Base-by-base conservation (phyloP, 148 eudicot genomes). In the Cornus suecica region DNA sequence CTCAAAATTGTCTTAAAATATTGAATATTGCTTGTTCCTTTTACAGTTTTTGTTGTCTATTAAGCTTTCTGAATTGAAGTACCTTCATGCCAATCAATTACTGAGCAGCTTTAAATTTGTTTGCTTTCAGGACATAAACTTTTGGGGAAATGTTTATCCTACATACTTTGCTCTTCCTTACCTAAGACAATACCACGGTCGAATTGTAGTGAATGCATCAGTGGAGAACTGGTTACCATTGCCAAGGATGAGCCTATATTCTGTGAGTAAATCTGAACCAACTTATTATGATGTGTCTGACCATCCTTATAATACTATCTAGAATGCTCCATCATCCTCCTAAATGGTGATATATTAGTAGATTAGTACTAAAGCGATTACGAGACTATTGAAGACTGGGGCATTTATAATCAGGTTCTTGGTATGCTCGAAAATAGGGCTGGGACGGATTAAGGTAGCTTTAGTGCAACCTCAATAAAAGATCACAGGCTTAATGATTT, bases 121-220 rank as follows among this genome's bases (percentile, higher is more conserved):
- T 23, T 34, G 18, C 23, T 65, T 72, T 9, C 77, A 92, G 97
- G 98, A 94, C 80, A 94, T 94, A 82, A 94, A 94, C 69, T 92
- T 94, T 79, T 92, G 97, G 98, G 98, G 98, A 58, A 94, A 94
- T 82, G 92, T 94, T 45, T 90, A 92, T 80, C 98, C 98, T 68
- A 92, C 98, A 0, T 88, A 89, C 76, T 86, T 89, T 41, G 95
- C 97, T 29, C 95, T 94, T 45, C 98, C 98, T 31, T 79, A 92
- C 77, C 84, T 92, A 10, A 81, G 89, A 64, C 90, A 84, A 75
- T 82, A 64, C 27, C 83, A 79, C 69, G 98, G 98, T 5, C 88
- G 97, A 23, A 77, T 94, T 26, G 68, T 94, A 65, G 95, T 92
- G 23, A 94, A 90, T 81, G 97, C 98, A 45, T 90, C 97, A 0